Evolutionary conservation across 2,329 filamentous ascomycete genomes (phyloP).

Genomic region (Karstenula rhodostoma): DNA sequence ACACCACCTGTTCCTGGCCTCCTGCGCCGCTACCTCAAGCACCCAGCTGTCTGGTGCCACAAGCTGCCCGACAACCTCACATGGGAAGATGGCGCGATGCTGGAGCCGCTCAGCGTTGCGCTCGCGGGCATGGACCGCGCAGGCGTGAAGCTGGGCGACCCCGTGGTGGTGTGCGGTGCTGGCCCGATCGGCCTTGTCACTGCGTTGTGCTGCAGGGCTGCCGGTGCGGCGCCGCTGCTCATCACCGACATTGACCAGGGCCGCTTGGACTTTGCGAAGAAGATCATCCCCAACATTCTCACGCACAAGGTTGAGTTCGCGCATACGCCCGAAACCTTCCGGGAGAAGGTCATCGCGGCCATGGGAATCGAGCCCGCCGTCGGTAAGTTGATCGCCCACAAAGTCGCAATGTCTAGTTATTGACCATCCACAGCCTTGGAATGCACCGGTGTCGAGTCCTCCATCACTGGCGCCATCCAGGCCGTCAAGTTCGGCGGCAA

Average conservation of each 20-base stretch:
- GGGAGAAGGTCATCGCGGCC: slow-evolving; percentile 70
- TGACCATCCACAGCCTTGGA: slow-evolving; percentile 67
- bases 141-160: slow-evolving; percentile 81
- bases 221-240: slow-evolving; percentile 88
- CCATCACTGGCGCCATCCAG: slow-evolving; percentile 85
- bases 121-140: slow-evolving; percentile 88
- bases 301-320: slow-evolving; percentile 79
- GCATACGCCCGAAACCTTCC: slow-evolving; percentile 73
- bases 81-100: slow-evolving; percentile 87
- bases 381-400: background rate
- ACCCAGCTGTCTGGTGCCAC: slow-evolving; percentile 94
- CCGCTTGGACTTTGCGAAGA: slow-evolving; percentile 82
- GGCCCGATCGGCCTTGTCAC: slow-evolving; percentile 94
- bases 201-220: slow-evolving; percentile 81
- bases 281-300: slow-evolving; percentile 78
- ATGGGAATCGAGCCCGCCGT: slow-evolving; percentile 83
- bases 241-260: slow-evolving; percentile 95
- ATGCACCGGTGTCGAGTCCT: slow-evolving; percentile 94
- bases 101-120: slow-evolving; percentile 90
- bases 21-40: slow-evolving; percentile 90
- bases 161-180: slow-evolving; percentile 88
- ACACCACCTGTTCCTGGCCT: slow-evolving; percentile 90
- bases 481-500: slow-evolving; percentile 93
- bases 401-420: too few relatives aligned
- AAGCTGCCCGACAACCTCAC: slow-evolving; percentile 88